Evolutionary conservation across 768 basidiomycete genomes (phyloP).

Genomic region (Lentinula edodes): DNA sequence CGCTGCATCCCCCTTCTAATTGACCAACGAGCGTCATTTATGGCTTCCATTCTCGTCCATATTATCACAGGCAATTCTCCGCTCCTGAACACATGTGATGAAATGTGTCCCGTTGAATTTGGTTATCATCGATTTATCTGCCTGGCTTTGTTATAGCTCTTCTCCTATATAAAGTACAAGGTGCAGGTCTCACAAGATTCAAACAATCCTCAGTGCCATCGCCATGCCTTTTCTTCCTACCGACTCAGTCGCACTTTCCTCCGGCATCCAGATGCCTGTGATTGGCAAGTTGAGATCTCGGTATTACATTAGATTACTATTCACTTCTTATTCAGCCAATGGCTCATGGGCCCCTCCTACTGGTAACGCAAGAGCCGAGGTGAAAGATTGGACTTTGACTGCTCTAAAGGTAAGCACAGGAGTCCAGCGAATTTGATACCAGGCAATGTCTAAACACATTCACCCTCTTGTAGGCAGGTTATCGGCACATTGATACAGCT

Average conservation of each 20-base stretch:
- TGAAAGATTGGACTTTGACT: slow-evolving; percentile 31
- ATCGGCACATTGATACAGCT: slow-evolving; percentile 38
- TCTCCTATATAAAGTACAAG: too few species aligned
- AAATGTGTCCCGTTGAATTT: too few species aligned
- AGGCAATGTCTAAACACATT: too few species aligned
- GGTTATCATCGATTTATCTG: too few species aligned
- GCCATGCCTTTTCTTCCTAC: not conserved
- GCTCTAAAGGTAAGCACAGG: slow-evolving; percentile 28
- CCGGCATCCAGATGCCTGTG: slow-evolving; percentile 21
- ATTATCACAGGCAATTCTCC: too few species aligned
- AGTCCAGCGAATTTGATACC: not conserved
- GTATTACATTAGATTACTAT: not conserved
- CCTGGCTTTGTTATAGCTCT: too few species aligned
- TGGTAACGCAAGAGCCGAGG: slow-evolving; percentile 26
- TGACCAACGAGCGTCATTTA: too few species aligned
- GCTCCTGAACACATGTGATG: too few species aligned
- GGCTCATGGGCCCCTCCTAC: slow-evolving; percentile 34
- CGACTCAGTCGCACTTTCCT: not conserved
- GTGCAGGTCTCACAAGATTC: too few species aligned
- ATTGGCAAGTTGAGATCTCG: slow-evolving; percentile 19
- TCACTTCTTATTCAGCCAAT: slow-evolving; percentile 16
- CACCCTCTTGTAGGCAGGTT: slow-evolving; percentile 25
- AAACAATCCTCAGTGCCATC: not conserved
- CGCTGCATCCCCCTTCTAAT: too few species aligned
- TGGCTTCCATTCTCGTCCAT: too few species aligned